Percentiles rank a stretch among this genome's conserved stretches.
These are phyloP conservation scores for Aspergillus tamarii DNA, from an alignment of 2,329 filamentous ascomycete species.

Conservation along the genomic window DNA sequence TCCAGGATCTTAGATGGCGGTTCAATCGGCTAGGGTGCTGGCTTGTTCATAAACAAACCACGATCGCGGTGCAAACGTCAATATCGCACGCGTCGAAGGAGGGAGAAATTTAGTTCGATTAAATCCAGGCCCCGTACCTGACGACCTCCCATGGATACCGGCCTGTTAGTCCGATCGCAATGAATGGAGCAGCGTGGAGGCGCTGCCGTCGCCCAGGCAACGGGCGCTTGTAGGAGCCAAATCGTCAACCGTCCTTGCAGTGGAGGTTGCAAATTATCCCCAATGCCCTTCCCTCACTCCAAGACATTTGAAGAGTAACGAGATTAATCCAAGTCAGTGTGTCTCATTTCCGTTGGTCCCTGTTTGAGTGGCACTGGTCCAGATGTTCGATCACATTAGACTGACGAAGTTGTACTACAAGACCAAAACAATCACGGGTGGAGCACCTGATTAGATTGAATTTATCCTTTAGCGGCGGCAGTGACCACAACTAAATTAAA, in stretches of 20 bases:
- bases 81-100: neutral
- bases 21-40: neutral
- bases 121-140: slow-evolving; percentile 2
- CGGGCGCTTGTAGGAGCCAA: neutral
- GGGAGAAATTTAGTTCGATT: slow-evolving; percentile 1
- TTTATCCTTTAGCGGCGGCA: neutral
- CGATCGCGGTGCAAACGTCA: neutral
- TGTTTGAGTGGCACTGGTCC: neutral
- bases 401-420: neutral
- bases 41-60: slow-evolving; percentile 4
- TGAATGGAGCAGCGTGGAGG: slow-evolving; percentile 7
- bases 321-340: neutral
- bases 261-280: neutral
- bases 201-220: slow-evolving; percentile 5
- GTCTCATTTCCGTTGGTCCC: no score
- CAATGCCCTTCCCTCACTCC: neutral
- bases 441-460: neutral
- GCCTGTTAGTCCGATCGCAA: slow-evolving; percentile 3
- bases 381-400: neutral
- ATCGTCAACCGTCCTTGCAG: neutral
- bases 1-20: neutral
- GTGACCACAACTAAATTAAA: neutral
- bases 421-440: neutral
- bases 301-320: neutral
- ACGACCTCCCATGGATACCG: slow-evolving; percentile 1